These are phyloP conservation scores for Cystobasidium pallidum DNA, from an alignment of 1,284 basidiomycete species.

Conservation along the genomic window DNA sequence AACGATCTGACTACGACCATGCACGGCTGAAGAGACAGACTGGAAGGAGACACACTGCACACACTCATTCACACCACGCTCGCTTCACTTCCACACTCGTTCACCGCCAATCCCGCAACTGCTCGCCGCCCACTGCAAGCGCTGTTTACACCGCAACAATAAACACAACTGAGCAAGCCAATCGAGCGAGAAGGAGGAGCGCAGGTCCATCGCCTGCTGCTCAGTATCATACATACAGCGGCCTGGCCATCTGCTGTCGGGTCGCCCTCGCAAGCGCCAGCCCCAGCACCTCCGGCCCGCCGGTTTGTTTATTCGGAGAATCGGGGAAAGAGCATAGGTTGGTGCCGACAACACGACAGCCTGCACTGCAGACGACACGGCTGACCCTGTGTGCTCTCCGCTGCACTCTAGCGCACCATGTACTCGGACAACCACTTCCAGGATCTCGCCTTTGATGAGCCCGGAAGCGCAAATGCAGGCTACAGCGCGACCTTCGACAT, in stretches of 20 bases:
- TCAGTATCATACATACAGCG: too few relatives aligned
- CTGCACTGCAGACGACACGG: not conserved
- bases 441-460: conserved; percentile 26
- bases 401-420: conserved; percentile 3
- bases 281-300: too few relatives aligned
- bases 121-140: not conserved
- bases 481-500: conserved; percentile 28
- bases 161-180: conserved; percentile 15
- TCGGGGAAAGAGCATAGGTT: too few relatives aligned
- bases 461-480: not conserved
- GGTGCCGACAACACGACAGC: too few relatives aligned
- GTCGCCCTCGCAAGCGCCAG: too few relatives aligned
- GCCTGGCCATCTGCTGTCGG: too few relatives aligned
- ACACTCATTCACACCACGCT: conserved; percentile 22
- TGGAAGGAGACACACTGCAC: not conserved
- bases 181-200: not conserved
- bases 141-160: not conserved
- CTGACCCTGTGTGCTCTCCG: not conserved
- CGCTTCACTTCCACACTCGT: not conserved
- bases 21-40: too few relatives aligned
- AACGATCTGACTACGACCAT: too few relatives aligned
- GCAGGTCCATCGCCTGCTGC: too few relatives aligned
- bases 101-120: too few relatives aligned
- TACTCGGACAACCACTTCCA: conserved; percentile 38
- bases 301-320: too few relatives aligned